Percentiles rank a stretch among this genome's conserved stretches.
phyloP scores from a whole-genome alignment of 352 stramenopile species.

The Globisporangium recalcitrans region DNA sequence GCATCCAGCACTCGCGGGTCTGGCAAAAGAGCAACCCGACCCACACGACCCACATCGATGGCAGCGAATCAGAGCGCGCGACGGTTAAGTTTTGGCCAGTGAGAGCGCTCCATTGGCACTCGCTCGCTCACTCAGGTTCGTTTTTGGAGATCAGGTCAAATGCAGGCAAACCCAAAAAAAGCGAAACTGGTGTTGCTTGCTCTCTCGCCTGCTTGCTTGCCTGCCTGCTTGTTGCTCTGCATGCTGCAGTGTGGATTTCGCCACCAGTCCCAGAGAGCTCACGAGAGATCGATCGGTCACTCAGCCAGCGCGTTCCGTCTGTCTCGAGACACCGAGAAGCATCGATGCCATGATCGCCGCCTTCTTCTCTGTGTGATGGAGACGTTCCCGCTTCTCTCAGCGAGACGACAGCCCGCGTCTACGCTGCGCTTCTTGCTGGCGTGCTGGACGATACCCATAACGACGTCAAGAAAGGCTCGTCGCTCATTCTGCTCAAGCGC shows the following conservation, averaged over 20 bases:
- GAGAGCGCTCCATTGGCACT: neutral
- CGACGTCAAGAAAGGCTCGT: neutral
- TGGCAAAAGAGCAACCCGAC: neutral
- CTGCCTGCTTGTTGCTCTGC: neutral
- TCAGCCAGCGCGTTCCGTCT: neutral
- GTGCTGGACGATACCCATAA: neutral
- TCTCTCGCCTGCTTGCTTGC: neutral
- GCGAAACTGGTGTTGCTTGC: neutral
- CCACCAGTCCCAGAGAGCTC: neutral
- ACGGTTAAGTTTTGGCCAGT: neutral
- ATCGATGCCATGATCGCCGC: neutral
- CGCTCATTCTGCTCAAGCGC: neutral
- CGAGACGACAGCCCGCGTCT: neutral
- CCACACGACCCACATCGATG: too few relatives aligned
- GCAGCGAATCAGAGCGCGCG: conserved; percentile 1
- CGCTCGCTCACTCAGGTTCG: neutral
- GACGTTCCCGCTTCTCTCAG: neutral
- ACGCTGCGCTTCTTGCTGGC: neutral
- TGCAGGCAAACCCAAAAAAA: conserved; percentile 1
- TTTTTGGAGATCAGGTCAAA: neutral
- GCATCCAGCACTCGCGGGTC: neutral
- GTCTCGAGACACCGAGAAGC: neutral
- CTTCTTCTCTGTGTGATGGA: neutral
- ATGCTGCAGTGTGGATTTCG: conserved; percentile 2
- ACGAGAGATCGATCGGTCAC: neutral